Evolutionary conservation across 2,329 filamentous ascomycete genomes (phyloP).

Genomic region (Trichoderma afroharzianum): DNA sequence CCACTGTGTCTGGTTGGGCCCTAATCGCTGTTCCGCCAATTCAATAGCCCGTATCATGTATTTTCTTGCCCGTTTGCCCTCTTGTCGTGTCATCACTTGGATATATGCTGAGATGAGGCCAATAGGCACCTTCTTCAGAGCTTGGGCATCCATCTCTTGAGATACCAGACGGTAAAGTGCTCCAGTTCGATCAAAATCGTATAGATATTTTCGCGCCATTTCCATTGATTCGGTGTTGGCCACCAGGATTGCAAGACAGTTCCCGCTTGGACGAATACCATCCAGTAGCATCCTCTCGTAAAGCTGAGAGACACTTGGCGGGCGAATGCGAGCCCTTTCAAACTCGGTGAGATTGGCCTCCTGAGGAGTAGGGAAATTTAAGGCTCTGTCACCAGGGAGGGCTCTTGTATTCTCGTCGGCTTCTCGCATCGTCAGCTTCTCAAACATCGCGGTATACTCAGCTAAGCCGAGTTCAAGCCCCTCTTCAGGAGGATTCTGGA

Average conservation of each 20-base stretch:
- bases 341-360: conserved; percentile 57
- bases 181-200: conserved; percentile 35
- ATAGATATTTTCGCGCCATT: conserved; percentile 48
- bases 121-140: conserved; percentile 27
- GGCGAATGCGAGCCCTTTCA: conserved; percentile 58
- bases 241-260: conserved; percentile 55
- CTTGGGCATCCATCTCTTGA: conserved; percentile 24
- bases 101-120: conserved; percentile 50
- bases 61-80: conserved; percentile 22
- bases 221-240: conserved; percentile 46
- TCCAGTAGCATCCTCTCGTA: conserved; percentile 55
- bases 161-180: conserved; percentile 21
- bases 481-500: conserved; percentile 37
- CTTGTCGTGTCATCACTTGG: conserved; percentile 25
- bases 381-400: conserved; percentile 58
- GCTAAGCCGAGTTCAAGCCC: conserved; percentile 35
- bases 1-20: conserved; percentile 26
- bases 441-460: conserved; percentile 59
- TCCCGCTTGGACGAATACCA: conserved; percentile 45
- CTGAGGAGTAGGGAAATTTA: conserved; percentile 39
- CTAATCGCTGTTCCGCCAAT: conserved; percentile 28
- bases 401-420: conserved; percentile 27
- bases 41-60: conserved; percentile 32
- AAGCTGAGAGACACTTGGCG: conserved; percentile 57
- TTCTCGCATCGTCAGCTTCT: conserved; percentile 46